Base-by-base conservation (phyloP, 345 rosid species). In the Atalantia buxifolia region DNA sequence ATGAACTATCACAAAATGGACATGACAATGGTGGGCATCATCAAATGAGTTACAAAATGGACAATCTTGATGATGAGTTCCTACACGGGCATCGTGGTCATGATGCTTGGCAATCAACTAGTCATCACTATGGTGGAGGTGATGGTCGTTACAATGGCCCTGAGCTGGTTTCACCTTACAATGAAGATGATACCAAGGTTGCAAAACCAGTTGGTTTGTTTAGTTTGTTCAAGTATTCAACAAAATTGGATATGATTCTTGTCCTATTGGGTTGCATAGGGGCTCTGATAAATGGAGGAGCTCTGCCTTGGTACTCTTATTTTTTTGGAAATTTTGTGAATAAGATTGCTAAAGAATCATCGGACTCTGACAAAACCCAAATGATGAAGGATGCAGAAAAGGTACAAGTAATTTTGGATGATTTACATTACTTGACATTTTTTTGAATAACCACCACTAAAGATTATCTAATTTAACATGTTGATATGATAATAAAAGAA, bases 201-300 rank as follows among this genome's bases (percentile, higher is more conserved):
- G 78, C 83, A 50, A 84, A 64, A 76, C 85, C 78, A 50, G 82
- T 86, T 40, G 83, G 92, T 66, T 30, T 91, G 71, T 64, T 89
- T 53, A 82, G 87, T 72, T 83, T 91, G 78, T 89, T 88, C 77
- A 91, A 86, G 86, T 89, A 89, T 76, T 89, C 92, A 35, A 88
- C 89, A 57, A 88, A 80, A 28, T 83, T 82, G 84, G 92, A 91
- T 75, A 73, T 85, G 5, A 79, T 88, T 59, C 94, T 89, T 72
- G 80, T 91, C 71, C 13, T 88, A 45, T 74, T 91, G 67, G 92
- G 92, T 40, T 86, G 92, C 74, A 13, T 89, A 24, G 92, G 94
- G 79, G 90, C 94, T 72, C 83, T 91, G 7, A 86, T 88, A 66
- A 91, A 88, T 82, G 94, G 92, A 4, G 94, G 94, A 4, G 79